Conservation (phyloP, 228 moss, liverwort and hornwort species). For the Sphagnum fallax region DNA sequence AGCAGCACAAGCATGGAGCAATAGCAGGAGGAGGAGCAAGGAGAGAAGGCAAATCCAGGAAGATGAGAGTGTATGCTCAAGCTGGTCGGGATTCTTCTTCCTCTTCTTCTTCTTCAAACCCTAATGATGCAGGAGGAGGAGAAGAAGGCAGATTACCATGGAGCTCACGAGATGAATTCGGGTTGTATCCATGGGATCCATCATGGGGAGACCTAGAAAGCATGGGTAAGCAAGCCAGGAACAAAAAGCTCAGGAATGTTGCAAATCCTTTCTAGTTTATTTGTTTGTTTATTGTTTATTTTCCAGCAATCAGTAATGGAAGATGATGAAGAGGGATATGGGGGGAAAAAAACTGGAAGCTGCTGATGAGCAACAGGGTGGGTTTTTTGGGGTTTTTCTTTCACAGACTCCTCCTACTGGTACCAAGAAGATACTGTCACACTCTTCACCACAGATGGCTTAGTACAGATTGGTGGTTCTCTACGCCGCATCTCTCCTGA, state of each 20-base stretch:
- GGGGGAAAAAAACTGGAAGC: neutral
- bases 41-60: neutral
- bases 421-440: slow-evolving; percentile 78
- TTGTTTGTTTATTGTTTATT: neutral
- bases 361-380: neutral
- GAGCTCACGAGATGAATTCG: slow-evolving; percentile 76
- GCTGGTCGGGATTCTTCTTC: slow-evolving; percentile 11
- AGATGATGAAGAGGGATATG: neutral
- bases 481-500: slow-evolving; percentile 36
- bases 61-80: slow-evolving; percentile 8
- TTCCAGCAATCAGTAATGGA: neutral
- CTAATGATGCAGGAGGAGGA: slow-evolving; percentile 34
- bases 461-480: slow-evolving; percentile 80
- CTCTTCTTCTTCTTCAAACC: too few species aligned
- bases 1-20: too few species aligned
- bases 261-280: neutral
- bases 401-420: slow-evolving; percentile 65
- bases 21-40: too few species aligned
- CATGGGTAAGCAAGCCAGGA: slow-evolving; percentile 22
- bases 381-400: neutral
- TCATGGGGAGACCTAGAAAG: slow-evolving; percentile 59
- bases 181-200: slow-evolving; percentile 93
- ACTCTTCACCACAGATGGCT: slow-evolving; percentile 79
- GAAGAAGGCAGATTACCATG: slow-evolving; percentile 32
- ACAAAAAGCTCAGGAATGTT: neutral